Conservation (phyloP, 148 eudicot species). For the Rhododendron ovatum region DNA sequence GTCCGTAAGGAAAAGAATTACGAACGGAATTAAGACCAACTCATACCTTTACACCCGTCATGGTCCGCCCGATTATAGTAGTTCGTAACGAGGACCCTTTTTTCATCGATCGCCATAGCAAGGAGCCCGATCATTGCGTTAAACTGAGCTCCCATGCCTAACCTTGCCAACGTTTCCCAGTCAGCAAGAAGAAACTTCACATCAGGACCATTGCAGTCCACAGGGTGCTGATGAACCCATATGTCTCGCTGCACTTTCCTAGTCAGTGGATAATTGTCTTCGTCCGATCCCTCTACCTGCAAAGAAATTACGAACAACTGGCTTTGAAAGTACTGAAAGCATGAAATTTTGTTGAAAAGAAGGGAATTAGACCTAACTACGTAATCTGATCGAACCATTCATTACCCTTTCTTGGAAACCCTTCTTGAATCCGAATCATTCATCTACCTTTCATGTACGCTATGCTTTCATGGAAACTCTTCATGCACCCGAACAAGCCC, state of each 20-base stretch:
- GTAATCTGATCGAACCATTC: not conserved
- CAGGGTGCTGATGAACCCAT: constrained; percentile 93
- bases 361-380: not conserved
- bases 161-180: constrained; percentile 76
- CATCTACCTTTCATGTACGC: no score
- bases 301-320: not conserved
- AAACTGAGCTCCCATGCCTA: constrained; percentile 91
- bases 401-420: no score
- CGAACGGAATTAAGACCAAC: not conserved
- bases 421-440: no score
- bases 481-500: no score
- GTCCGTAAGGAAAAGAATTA: not conserved
- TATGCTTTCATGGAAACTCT: no score
- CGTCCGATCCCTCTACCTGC: constrained; percentile 77
- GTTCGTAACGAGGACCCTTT: constrained; percentile 67
- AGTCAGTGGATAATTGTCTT: constrained; percentile 88
- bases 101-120: constrained; percentile 74
- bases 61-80: constrained; percentile 97
- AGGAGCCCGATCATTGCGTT: constrained; percentile 87
- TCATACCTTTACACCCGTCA: constrained; percentile 81
- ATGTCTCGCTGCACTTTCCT: constrained; percentile 88
- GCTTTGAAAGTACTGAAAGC: not conserved
- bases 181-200: constrained; percentile 81
- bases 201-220: constrained; percentile 55
- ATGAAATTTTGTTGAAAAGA: not conserved